Evolutionary conservation across 768 basidiomycete genomes (phyloP), one percentile per base, ranked within the genome.

Genomic region (Amanita fuliginea): DNA sequence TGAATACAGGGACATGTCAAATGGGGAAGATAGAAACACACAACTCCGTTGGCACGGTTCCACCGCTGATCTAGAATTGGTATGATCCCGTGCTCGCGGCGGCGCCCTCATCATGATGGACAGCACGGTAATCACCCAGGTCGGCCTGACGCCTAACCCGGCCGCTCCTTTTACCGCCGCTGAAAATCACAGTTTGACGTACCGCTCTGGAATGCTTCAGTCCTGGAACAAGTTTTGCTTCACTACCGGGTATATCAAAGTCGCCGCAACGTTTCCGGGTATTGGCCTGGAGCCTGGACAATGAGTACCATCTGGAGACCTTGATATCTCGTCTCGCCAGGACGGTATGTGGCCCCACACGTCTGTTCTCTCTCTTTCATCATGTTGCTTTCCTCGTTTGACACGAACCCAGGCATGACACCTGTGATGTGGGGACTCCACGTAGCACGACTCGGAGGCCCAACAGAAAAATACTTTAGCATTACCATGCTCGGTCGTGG

Each of bases 201-300:
- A 82, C 59, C 68, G 77, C 56, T 80, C 70, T 59, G 88, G 82
- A 4, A 89, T 91, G 86, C 67, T 93, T 3, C 87, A 91, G 66
- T 78, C 77, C 35, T 93, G 90, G 89, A 92, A 92, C 65, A 89
- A 92, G 70, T 81, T 92, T 59, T 92, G 86, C 63, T 90, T 89
- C 59, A 79, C 84, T 22, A 76, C 75, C 22, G 88, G 88, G 4
- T 85, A 85, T 64, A 76, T 92, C 52, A 89, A 91, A 67, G 78
- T 83, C 14, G 60, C 68, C 2, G 67, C 80, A 7, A 69, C 70
- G 0, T 65, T 86, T 4, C 83, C 83, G 75, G 75, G 24, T 77
- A 75, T 55, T 90, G 86, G 89, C 89, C 87, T 33, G 88, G 85
- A 55, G 77, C 76, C 1, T 92, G 90, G 90, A 87, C 85, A 16